phyloP scores from a whole-genome alignment of 495 filamentous ascomycete species.

The Penicillium chermesinum region DNA sequence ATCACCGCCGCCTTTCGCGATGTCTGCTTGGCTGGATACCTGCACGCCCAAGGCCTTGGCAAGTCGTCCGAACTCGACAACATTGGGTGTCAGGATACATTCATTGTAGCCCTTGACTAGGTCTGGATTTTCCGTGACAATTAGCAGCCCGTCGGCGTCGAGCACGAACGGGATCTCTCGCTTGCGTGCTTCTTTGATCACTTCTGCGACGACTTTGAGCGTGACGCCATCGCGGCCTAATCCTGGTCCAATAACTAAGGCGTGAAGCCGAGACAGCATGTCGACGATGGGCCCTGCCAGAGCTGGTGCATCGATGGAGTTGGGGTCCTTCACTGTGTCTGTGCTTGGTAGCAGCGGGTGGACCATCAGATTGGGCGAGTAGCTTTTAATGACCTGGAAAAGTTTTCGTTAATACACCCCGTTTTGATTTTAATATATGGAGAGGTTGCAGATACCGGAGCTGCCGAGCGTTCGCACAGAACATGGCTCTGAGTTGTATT shows the following conservation, averaged over 20 bases:
- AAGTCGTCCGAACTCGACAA: slow-evolving; percentile 83
- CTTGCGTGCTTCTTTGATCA: slow-evolving; percentile 75
- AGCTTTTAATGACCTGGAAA: slow-evolving; percentile 78
- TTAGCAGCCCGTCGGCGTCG: slow-evolving; percentile 82
- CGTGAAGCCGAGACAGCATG: slow-evolving; percentile 81
- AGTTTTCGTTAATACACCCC: neutral
- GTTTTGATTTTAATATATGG: neutral
- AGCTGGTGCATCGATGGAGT: slow-evolving; percentile 44
- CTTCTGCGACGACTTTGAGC: slow-evolving; percentile 74
- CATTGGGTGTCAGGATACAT: slow-evolving; percentile 91
- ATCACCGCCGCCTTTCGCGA: slow-evolving; percentile 34
- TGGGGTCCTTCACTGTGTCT: slow-evolving; percentile 38
- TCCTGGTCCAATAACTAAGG: slow-evolving; percentile 90
- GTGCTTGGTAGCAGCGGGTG: slow-evolving; percentile 87
- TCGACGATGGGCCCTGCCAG: slow-evolving; percentile 68
- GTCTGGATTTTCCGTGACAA: slow-evolving; percentile 70
- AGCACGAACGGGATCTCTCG: slow-evolving; percentile 74
- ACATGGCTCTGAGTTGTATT: slow-evolving; percentile 70
- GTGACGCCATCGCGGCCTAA: slow-evolving; percentile 85
- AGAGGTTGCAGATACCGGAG: slow-evolving; percentile 36
- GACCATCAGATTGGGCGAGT: slow-evolving; percentile 98
- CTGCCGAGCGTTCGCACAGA: slow-evolving; percentile 87
- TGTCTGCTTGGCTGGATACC: slow-evolving; percentile 37
- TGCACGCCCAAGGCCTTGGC: slow-evolving; percentile 66
- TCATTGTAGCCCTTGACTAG: slow-evolving; percentile 74